Conservation (phyloP, 345 rosid species). For the Combretum micranthum region DNA sequence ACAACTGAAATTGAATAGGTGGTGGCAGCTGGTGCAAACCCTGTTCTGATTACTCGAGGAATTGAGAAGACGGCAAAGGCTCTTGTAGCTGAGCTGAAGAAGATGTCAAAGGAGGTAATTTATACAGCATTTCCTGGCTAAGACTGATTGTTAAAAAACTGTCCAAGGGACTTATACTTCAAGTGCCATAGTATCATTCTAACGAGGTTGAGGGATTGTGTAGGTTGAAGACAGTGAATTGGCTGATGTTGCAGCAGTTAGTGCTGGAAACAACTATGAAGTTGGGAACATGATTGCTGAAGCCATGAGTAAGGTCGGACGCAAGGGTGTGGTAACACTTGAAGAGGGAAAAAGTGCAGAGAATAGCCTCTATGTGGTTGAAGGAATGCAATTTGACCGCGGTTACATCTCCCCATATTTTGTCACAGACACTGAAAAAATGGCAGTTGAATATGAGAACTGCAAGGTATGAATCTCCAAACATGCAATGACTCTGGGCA, state of each 20-base stretch:
- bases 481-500: background rate
- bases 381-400: slow-evolving; percentile 99
- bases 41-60: slow-evolving; percentile 89
- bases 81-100: slow-evolving; percentile 70
- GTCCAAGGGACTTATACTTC: too few species aligned
- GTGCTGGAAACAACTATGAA: slow-evolving; percentile 96
- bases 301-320: slow-evolving; percentile 94
- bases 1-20: slow-evolving; percentile 17
- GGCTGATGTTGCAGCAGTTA: slow-evolving; percentile 98
- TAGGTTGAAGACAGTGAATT: slow-evolving; percentile 89
- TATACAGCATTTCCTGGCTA: too few species aligned
- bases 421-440: slow-evolving; percentile 93
- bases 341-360: slow-evolving; percentile 99
- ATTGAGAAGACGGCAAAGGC: slow-evolving; percentile 92
- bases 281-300: slow-evolving; percentile 97
- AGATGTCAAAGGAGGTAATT: slow-evolving; percentile 72
- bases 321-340: slow-evolving; percentile 94
- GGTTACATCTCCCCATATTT: slow-evolving; percentile 98
- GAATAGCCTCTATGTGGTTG: slow-evolving; percentile 90
- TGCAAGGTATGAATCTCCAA: slow-evolving; percentile 63
- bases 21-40: slow-evolving; percentile 99
- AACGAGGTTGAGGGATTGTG: too few species aligned
- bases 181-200: too few species aligned
- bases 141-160: too few species aligned
- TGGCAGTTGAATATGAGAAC: slow-evolving; percentile 92